Evolutionary conservation across 1,139 yeast species (phyloP).

Genomic region (Eremothecium cymbalariae): DNA sequence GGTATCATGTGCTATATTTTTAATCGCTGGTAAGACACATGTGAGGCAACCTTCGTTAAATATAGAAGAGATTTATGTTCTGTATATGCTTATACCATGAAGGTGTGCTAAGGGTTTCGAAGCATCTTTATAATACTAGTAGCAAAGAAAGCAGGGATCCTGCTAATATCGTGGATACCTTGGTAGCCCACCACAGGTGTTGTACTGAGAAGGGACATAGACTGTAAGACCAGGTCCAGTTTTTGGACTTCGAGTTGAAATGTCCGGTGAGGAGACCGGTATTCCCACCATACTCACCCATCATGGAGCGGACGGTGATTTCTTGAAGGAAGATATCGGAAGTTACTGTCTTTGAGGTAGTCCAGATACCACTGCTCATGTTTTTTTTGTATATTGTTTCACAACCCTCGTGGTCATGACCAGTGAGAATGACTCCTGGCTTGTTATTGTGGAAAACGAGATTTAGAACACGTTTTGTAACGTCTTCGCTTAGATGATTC

Average conservation of each 20-base stretch:
- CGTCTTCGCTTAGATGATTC: conserved; percentile 65
- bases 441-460: conserved; percentile 57
- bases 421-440: conserved; percentile 76
- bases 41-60: no score
- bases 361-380: conserved; percentile 41
- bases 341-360: conserved; percentile 39
- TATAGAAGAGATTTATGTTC: neutral
- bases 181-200: conserved; percentile 93
- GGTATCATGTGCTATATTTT: no score
- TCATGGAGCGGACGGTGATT: conserved; percentile 81
- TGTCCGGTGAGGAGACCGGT: conserved; percentile 76
- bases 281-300: conserved; percentile 93
- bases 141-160: conserved; percentile 24
- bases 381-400: conserved; percentile 51
- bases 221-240: conserved; percentile 62
- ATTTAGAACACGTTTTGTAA: conserved; percentile 58
- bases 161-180: conserved; percentile 45
- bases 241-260: conserved; percentile 34
- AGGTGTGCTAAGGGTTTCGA: neutral
- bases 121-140: conserved; percentile 11
- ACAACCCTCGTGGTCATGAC: conserved; percentile 97
- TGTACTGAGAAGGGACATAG: conserved; percentile 82
- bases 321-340: conserved; percentile 49
- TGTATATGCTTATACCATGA: neutral
- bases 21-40: no score